Evolutionary conservation across 345 rosid genomes (phyloP), one percentile per base, ranked within the genome.

Genomic region (Excoecaria agallocha): DNA sequence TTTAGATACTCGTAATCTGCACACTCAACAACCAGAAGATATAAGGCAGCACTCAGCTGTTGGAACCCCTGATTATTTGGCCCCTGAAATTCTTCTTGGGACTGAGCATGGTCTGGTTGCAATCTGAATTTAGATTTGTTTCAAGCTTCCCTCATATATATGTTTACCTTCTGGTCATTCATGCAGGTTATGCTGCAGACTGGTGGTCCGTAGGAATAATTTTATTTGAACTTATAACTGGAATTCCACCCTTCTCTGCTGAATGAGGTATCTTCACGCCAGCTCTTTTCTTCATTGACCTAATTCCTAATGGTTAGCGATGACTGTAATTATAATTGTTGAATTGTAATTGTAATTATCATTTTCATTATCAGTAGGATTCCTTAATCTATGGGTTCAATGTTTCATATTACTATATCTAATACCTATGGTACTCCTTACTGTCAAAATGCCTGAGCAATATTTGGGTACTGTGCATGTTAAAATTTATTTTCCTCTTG

Each of bases 151-250:
- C 8, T 37, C 79, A 64, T 76, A 66, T 50, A 50, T 84, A 39
- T 74, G 77, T 69, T 76, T 72, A 79, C 46, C 74, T 74, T 71
- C n/a, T 72, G 67, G 74, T 30, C 74, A 66, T 73, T 59, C 54
- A 55, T 84, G 77, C 93, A 91, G 97, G 94, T 76, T 88, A 85
- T 81, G 88, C 94, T 76, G 82, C 90, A 0, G 94, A 91, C 71
- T 91, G 97, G 97, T 91, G 97, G 97, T 91, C 97, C 25, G 92
- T 86, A 69, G 97, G 97, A 83, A 91, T 91, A 79, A 87, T 91
- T 79, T 82, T 91, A 73, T 91, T 88, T 76, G 97, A 91, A 78
- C 71, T 88, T 51, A 84, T 91, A 59, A 89, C 91, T 45, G 97
- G 97, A 79, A 81, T 89, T 82, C 97, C 97, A 78, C 97, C 97